Evolutionary conservation across 2,329 filamentous ascomycete species (phyloP).

Genomic region (Venturia oleaginea): DNA sequence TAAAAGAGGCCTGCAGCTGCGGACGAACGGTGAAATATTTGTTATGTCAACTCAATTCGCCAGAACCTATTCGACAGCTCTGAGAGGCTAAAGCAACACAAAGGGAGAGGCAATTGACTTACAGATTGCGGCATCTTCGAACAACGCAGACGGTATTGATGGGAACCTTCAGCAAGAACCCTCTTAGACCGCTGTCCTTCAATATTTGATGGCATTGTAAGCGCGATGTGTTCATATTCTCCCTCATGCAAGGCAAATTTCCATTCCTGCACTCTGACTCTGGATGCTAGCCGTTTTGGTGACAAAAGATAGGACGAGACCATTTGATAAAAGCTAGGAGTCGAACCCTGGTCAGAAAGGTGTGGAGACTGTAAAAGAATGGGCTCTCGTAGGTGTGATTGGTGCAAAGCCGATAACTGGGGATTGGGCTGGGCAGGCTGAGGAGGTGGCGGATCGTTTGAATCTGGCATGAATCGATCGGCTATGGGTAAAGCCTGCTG

Average conservation of each 20-base stretch:
- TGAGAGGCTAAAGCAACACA: background rate
- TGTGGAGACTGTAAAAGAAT: conserved; percentile 22
- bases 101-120: background rate
- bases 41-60: background rate
- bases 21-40: background rate
- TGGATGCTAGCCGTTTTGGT: background rate
- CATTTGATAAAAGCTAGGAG: conserved; percentile 1
- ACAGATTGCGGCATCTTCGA: conserved; percentile 26
- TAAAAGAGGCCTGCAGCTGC: background rate
- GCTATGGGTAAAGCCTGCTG: background rate
- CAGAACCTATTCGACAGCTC: background rate
- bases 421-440: conserved; percentile 8
- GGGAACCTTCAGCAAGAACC: conserved; percentile 41
- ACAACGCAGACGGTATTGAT: conserved; percentile 62
- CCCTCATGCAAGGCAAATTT: background rate
- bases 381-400: conserved; percentile 12
- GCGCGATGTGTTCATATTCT: background rate
- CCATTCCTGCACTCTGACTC: background rate
- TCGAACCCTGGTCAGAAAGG: conserved; percentile 31
- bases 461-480: conserved; percentile 8
- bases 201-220: conserved; percentile 16
- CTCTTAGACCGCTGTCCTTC: conserved; percentile 23
- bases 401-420: conserved; percentile 8
- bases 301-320: background rate
- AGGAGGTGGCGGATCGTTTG: background rate